Conservation (phyloP, 75 land plant species). For the Azolla pinnata region DNA sequence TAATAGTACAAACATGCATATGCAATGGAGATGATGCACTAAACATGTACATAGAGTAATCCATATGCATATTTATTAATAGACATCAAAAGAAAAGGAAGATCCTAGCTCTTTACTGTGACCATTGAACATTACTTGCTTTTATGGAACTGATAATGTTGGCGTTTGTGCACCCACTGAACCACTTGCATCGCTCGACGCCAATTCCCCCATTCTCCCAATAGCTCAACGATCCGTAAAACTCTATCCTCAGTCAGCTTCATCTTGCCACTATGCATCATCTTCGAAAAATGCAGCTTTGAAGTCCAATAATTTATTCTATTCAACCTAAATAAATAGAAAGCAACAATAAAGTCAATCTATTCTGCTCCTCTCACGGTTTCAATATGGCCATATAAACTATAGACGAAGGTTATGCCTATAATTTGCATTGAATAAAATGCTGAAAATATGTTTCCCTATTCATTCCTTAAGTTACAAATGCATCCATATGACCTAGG, state of each 20-base stretch:
- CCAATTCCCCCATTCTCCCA: slow-evolving; percentile 81
- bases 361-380: no score
- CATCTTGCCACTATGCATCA: slow-evolving; percentile 67
- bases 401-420: no score
- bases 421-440: no score
- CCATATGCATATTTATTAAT: no score
- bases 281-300: slow-evolving; percentile 58
- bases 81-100: no score
- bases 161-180: slow-evolving; percentile 76
- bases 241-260: slow-evolving; percentile 66
- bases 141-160: slow-evolving; percentile 54
- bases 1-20: no score
- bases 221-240: slow-evolving; percentile 51
- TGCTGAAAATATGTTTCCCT: no score
- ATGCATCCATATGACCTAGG: no score
- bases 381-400: not conserved
- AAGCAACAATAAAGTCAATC: slow-evolving; percentile 1
- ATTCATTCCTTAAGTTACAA: no score
- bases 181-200: slow-evolving; percentile 69
- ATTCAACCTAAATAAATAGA: slow-evolving; percentile 44
- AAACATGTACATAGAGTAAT: no score
- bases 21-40: no score
- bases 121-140: slow-evolving; percentile 72
- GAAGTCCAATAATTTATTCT: slow-evolving; percentile 51
- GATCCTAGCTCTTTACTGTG: no score